phyloP scores from a whole-genome alignment of 2,329 filamentous ascomycete species.

The Phialophora verrucosa region DNA sequence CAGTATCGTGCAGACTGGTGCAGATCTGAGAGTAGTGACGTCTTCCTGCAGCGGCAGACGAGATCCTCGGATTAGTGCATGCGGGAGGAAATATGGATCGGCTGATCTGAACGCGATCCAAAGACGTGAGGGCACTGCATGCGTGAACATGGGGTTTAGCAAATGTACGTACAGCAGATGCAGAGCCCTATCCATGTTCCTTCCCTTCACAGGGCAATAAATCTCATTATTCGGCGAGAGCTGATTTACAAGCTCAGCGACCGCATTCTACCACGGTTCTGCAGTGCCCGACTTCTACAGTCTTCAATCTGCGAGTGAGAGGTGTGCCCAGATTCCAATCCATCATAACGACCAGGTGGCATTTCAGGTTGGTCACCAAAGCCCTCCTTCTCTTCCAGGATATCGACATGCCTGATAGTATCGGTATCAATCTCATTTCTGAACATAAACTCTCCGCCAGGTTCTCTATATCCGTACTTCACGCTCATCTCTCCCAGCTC shows the following conservation, averaged over 20 bases:
- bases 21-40: constrained; percentile 1
- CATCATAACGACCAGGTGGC: constrained; percentile 33
- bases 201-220: not conserved
- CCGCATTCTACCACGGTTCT: not conserved
- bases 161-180: not conserved
- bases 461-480: constrained; percentile 37
- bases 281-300: not conserved
- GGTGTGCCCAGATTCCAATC: not conserved
- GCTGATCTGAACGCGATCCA: not conserved
- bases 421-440: constrained; percentile 31
- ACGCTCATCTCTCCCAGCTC: constrained; percentile 33
- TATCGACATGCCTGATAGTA: constrained; percentile 32
- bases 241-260: constrained; percentile 19
- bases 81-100: not conserved
- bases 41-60: not conserved
- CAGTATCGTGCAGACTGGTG: not conserved
- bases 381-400: constrained; percentile 35
- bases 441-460: constrained; percentile 19
- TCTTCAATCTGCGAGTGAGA: not conserved
- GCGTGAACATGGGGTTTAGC: not conserved
- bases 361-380: constrained; percentile 28
- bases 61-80: too few species aligned
- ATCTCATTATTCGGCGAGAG: not conserved
- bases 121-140: not conserved
- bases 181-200: not conserved